Conservation (phyloP, 345 rosid genomes). For the Turritis glabra region DNA sequence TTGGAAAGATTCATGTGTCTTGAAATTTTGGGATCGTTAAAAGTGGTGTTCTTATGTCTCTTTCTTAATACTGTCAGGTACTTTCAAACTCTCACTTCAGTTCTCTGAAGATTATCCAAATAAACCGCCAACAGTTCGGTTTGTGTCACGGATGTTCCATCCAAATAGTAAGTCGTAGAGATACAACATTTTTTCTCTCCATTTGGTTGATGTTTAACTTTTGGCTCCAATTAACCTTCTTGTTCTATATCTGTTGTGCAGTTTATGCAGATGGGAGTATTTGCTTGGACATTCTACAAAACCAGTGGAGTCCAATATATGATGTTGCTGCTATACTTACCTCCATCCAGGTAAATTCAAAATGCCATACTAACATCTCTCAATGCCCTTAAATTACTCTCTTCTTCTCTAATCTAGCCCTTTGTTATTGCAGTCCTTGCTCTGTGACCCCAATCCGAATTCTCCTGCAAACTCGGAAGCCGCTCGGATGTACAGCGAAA, state of each 20-base stretch:
- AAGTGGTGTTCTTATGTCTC: slow-evolving; percentile 4
- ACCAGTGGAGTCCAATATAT: slow-evolving; percentile 98
- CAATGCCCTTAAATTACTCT: neutral
- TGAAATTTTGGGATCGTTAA: neutral
- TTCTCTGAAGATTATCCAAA: slow-evolving; percentile 70
- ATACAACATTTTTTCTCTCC: neutral
- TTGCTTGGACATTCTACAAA: slow-evolving; percentile 91
- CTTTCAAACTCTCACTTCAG: slow-evolving; percentile 65
- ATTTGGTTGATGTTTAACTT: neutral
- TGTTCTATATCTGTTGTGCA: slow-evolving; percentile 35
- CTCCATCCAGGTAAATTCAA: slow-evolving; percentile 72
- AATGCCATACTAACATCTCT: neutral
- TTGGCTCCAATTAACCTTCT: neutral
- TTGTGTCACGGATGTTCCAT: slow-evolving; percentile 70
- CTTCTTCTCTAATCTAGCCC: slow-evolving; percentile 1
- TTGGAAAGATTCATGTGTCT: neutral
- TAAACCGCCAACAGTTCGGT: slow-evolving; percentile 66
- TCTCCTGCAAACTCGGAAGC: slow-evolving; percentile 93
- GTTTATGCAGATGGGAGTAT: slow-evolving; percentile 98
- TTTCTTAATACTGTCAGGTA: slow-evolving; percentile 43
- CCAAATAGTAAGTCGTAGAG: slow-evolving; percentile 57
- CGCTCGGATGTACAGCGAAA: slow-evolving; percentile 78
- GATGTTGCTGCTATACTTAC: slow-evolving; percentile 98
- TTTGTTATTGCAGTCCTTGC: slow-evolving; percentile 55
- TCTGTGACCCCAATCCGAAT: slow-evolving; percentile 83